Evolutionary conservation across 345 rosid genomes (phyloP), one percentile per base, ranked within the genome.

Genomic region (Pelargonium nanum): DNA sequence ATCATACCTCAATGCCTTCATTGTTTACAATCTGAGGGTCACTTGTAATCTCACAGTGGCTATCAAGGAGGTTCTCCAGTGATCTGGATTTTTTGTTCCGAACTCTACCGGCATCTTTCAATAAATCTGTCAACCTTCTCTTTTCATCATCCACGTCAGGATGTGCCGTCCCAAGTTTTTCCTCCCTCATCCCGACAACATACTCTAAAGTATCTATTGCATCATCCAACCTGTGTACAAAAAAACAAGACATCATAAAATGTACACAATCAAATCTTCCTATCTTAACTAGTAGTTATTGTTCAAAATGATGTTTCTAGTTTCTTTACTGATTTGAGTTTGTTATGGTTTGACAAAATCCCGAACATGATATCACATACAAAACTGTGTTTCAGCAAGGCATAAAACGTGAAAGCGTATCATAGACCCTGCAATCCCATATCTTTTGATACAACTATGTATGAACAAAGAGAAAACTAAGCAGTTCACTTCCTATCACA

Each of bases 101-200:
- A 57, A 71, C 90, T 67, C 81, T 85, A 57, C 96, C 96, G 0
- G 83, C 81, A 72, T 92, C 96, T 73, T 87, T 86, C 78, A 89
- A 58, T 53, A 92, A 70, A 68, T 81, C 89, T 4, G 73, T 80
- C 78, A 92, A 67, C 74, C 98, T 83, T 74, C 60, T 79, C 80
- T 89, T 92, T 86, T 89, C 98, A 55, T 92, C 96, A 68, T 78
- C 86, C 32, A 89, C 91, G 67, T 85, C 96, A 1, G 95, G 90
- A 52, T 86, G 86, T 2, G 96, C 92, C 15, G 96, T 91, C 73
- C 96, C 96, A 2, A 88, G 96, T 67, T 82, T 88, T 63, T 88
- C 98, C 74, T 91, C 96, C 63, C 96, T 81, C 74, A 77, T 72
- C 57, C 72, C 80, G 44, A 91, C 92, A 20, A 88, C 90, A 56